A percentile compares a stretch with the other conserved stretches of the same genome.
These are phyloP conservation scores for Tylopilus plumbeoviolaceoides DNA, from an alignment of 768 basidiomycete species.

Conservation along the genomic window DNA sequence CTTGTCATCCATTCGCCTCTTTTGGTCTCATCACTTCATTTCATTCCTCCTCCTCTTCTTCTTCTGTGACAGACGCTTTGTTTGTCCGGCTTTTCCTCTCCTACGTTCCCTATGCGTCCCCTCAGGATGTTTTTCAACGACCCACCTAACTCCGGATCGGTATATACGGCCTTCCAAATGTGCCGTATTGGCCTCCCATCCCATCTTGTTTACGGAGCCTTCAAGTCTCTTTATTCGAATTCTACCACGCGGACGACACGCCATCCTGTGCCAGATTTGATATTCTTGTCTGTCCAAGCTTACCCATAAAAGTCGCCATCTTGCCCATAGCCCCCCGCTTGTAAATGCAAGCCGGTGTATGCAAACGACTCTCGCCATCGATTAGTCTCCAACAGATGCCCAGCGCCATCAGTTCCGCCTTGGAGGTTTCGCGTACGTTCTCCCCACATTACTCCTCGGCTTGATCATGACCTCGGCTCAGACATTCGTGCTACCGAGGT, in stretches of 20 bases:
- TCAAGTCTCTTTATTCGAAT: conserved; percentile 10
- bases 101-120: conserved; percentile 27
- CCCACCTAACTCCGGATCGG: conserved; percentile 27
- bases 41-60: conserved; percentile 19
- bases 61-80: conserved; percentile 30
- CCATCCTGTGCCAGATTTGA: conserved; percentile 32
- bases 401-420: conserved; percentile 9
- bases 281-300: conserved; percentile 19
- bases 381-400: conserved; percentile 18
- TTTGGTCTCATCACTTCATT: conserved; percentile 32
- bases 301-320: conserved; percentile 25
- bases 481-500: conserved; percentile 22
- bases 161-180: conserved; percentile 25
- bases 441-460: neutral
- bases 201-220: conserved; percentile 18
- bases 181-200: conserved; percentile 17
- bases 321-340: conserved; percentile 32
- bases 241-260: conserved; percentile 29
- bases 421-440: conserved; percentile 26
- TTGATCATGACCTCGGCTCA: conserved; percentile 4
- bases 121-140: conserved; percentile 21
- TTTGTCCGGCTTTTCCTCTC: conserved; percentile 24
- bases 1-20: conserved; percentile 22
- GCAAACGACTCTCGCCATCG: conserved; percentile 7
- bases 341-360: conserved; percentile 24